These are phyloP conservation scores for Zhuliangozyma blackwelliae DNA, from an alignment of 1,139 yeast genomes.

Conservation along the genomic window DNA sequence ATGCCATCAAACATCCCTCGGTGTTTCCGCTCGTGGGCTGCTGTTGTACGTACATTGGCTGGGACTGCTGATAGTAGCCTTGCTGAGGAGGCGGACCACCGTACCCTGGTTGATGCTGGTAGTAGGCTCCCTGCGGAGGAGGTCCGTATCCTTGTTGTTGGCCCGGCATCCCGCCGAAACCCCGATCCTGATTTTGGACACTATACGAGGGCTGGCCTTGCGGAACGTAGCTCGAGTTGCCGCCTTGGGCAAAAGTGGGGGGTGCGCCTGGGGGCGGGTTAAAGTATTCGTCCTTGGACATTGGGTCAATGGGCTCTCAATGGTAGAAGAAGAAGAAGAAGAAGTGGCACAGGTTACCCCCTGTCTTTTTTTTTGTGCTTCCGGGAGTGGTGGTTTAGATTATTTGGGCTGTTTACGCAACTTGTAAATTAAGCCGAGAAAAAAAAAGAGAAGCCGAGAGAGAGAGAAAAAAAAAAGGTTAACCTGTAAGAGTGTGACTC, in stretches of 20 bases:
- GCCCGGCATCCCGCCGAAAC: constrained; percentile 15
- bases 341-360: no score
- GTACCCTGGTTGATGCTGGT: constrained; percentile 15
- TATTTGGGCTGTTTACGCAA: no score
- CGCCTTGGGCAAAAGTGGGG: constrained; percentile 33
- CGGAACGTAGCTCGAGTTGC: constrained; percentile 18
- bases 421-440: no score
- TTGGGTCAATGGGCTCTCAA: constrained; percentile 1
- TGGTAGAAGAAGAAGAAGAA: background rate
- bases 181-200: constrained; percentile 28
- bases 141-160: constrained; percentile 29
- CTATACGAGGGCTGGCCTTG: constrained; percentile 35
- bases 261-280: constrained; percentile 46
- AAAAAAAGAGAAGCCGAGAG: no score
- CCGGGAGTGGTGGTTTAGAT: no score
- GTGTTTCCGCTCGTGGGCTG: constrained; percentile 36
- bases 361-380: no score
- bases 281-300: constrained; percentile 22
- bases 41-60: constrained; percentile 62
- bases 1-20: constrained; percentile 59
- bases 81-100: constrained; percentile 26
- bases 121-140: constrained; percentile 7
- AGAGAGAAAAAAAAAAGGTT: no score
- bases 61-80: constrained; percentile 34
- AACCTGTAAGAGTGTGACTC: no score